Evolutionary conservation across 2,329 filamentous ascomycete genomes (phyloP).

Genomic region (Paecilomyces sp.): DNA sequence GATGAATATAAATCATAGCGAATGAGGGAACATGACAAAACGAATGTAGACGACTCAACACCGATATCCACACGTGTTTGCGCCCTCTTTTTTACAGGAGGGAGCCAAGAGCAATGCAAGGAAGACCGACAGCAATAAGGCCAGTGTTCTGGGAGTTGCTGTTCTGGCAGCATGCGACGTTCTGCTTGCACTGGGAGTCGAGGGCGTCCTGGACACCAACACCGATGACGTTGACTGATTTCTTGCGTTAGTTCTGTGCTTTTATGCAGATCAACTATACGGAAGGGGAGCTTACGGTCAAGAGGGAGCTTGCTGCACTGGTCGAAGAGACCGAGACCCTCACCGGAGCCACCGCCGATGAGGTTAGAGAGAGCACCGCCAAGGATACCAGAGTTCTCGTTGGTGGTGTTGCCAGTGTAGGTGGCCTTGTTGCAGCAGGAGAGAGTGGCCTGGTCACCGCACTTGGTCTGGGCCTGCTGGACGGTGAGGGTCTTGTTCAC

Average conservation of each 20-base stretch:
- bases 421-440: conserved; percentile 34
- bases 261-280: not conserved
- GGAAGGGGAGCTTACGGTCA: conserved; percentile 17
- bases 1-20: not conserved
- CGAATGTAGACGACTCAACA: not conserved
- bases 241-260: conserved; percentile 2
- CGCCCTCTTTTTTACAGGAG: conserved; percentile 23
- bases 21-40: not conserved
- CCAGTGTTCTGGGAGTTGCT: conserved; percentile 21
- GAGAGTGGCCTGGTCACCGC: conserved; percentile 30
- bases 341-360: conserved; percentile 25
- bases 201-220: conserved; percentile 23
- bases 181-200: conserved; percentile 33
- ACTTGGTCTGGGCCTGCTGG: conserved; percentile 31
- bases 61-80: too few species aligned
- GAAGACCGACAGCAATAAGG: conserved; percentile 28
- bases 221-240: conserved; percentile 17
- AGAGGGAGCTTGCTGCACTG: conserved; percentile 35
- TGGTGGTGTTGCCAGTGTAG: conserved; percentile 28
- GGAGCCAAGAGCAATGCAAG: conserved; percentile 32
- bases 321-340: conserved; percentile 32
- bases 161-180: conserved; percentile 34
- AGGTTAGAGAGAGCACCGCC: conserved; percentile 26
- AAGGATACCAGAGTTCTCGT: conserved; percentile 24
- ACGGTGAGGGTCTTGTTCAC: conserved; percentile 24